Evolutionary conservation across 2,329 filamentous ascomycete genomes (phyloP).

Genomic region (Pyricularia grisea): DNA sequence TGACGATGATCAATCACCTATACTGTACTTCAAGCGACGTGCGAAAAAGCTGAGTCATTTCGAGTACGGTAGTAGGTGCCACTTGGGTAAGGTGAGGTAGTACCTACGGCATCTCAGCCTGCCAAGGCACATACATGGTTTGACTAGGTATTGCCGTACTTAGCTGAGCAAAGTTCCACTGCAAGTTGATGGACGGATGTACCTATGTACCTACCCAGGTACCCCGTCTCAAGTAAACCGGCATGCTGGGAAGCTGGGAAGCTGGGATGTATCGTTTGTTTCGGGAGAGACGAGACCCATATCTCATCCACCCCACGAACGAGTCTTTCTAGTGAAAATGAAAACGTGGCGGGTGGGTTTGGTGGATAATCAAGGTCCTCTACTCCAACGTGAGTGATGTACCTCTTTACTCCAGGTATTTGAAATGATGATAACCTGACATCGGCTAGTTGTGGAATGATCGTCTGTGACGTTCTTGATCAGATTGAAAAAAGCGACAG

Average conservation of each 20-base stretch:
- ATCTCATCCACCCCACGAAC: background rate
- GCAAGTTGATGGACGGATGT: no score
- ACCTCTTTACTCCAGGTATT: background rate
- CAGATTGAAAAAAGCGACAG: background rate
- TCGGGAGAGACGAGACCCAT: background rate
- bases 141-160: background rate
- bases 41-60: background rate
- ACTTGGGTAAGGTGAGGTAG: background rate
- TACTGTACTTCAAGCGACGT: background rate
- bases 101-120: background rate
- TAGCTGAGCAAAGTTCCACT: background rate
- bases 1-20: background rate
- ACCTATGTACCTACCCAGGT: background rate
- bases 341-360: background rate
- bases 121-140: background rate
- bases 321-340: background rate
- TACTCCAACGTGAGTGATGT: background rate
- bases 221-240: background rate
- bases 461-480: background rate
- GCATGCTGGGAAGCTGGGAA: background rate
- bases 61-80: background rate
- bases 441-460: no score
- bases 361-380: background rate
- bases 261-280: background rate
- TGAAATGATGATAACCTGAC: background rate